phyloP scores from a whole-genome alignment of 371 early-diverging fungal genomes.

The Actinomortierella ambigua region DNA sequence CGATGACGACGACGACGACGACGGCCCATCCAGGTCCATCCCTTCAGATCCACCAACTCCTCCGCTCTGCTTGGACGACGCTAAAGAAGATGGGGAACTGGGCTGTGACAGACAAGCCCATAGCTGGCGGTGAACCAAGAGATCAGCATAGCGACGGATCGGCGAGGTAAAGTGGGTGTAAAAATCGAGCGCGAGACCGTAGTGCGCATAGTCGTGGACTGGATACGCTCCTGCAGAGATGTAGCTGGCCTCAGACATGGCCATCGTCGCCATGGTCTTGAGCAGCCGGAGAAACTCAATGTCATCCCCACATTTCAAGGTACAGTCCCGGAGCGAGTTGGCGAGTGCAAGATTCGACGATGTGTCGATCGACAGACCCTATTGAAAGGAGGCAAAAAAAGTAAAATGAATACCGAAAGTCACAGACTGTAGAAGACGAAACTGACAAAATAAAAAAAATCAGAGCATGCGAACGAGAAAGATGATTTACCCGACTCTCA shows the following conservation, averaged over 20 bases:
- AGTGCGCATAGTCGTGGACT: constrained; percentile 70
- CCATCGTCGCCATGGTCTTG: constrained; percentile 78
- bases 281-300: constrained; percentile 62
- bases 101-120: constrained; percentile 55
- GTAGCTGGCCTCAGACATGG: constrained; percentile 78
- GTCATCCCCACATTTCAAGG: constrained; percentile 49
- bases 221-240: constrained; percentile 60
- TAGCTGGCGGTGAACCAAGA: constrained; percentile 93
- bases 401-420: not conserved
- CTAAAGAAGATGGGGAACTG: no score
- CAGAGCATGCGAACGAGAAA: not conserved
- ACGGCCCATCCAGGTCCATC: not conserved
- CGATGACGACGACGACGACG: constrained; percentile 7
- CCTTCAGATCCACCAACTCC: constrained; percentile 6
- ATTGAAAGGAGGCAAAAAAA: not conserved
- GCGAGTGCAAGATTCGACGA: constrained; percentile 73
- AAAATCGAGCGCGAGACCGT: constrained; percentile 84
- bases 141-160: constrained; percentile 98
- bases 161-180: constrained; percentile 99
- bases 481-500: constrained; percentile 50
- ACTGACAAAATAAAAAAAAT: not conserved
- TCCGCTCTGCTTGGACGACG: constrained; percentile 20
- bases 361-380: constrained; percentile 66
- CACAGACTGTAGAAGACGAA: not conserved
- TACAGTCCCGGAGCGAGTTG: constrained; percentile 54